phyloP scores from a whole-genome alignment of 371 early-diverging fungal species.

The Caulochytrium protostelioides region DNA sequence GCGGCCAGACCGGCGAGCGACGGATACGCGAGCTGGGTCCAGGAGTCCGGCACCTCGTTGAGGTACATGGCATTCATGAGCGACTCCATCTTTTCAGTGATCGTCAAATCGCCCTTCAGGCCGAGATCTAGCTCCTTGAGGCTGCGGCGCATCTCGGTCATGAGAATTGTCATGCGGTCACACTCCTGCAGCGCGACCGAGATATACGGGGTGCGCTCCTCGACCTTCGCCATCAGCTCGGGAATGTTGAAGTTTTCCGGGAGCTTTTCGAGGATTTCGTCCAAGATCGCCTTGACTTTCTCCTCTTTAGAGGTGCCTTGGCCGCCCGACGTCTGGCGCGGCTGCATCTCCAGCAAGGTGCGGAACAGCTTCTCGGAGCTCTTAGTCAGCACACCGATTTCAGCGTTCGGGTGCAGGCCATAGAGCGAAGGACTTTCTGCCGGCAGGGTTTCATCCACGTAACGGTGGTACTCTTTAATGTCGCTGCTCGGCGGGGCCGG shows the following conservation, averaged over 20 bases:
- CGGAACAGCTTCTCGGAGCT: constrained; percentile 35
- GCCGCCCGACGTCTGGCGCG: constrained; percentile 27
- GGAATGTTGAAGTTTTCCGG: constrained; percentile 34
- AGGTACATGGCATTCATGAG: constrained; percentile 32
- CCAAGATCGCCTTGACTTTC: constrained; percentile 26
- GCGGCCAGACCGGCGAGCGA: constrained; percentile 23
- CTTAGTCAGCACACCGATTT: constrained; percentile 37
- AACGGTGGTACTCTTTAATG: constrained; percentile 38
- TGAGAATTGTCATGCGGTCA: constrained; percentile 34
- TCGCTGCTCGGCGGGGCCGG: constrained; percentile 25
- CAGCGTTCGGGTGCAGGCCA: constrained; percentile 40
- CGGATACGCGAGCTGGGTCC: constrained; percentile 37
- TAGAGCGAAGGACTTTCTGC: constrained; percentile 34
- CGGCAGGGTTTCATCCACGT: constrained; percentile 36
- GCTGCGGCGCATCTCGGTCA: constrained; percentile 28
- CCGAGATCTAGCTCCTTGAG: constrained; percentile 34
- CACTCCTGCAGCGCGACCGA: constrained; percentile 38
- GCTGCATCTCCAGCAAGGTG: constrained; percentile 40
- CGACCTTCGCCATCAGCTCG: constrained; percentile 30
- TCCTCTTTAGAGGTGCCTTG: constrained; percentile 29
- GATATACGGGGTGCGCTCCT: constrained; percentile 39
- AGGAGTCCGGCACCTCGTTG: constrained; percentile 27
- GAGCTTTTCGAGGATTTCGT: constrained; percentile 29
- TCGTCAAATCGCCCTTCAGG: constrained; percentile 35
- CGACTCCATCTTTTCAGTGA: constrained; percentile 34